Percentiles rank a stretch among this genome's conserved stretches.
Evolutionary conservation across 192 early-diverging fungal species (phyloP).

Genomic region (Entophlyctis luteolus): DNA sequence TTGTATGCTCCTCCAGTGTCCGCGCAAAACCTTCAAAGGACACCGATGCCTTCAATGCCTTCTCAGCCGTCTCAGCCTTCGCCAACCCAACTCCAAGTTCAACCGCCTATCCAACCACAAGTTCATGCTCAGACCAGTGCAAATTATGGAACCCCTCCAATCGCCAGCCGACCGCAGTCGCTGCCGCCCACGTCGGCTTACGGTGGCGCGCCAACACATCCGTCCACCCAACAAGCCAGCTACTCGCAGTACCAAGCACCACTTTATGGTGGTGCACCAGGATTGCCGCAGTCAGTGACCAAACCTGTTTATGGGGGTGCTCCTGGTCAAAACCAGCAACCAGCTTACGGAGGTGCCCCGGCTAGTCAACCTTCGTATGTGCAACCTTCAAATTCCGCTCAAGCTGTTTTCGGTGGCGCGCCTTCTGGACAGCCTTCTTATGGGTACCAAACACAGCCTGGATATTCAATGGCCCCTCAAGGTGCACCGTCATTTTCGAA

Average conservation of each 20-base stretch:
- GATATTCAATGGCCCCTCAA: too few relatives aligned
- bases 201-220: neutral
- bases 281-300: neutral
- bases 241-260: slow-evolving; percentile 26
- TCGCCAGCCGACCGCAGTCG: neutral
- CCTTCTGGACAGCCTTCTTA: too few relatives aligned
- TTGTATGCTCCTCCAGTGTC: neutral
- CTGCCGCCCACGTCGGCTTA: neutral
- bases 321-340: slow-evolving; percentile 6
- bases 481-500: too few relatives aligned
- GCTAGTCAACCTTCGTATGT: slow-evolving; percentile 19
- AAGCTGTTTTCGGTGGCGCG: slow-evolving; percentile 22
- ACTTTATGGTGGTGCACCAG: slow-evolving; percentile 15
- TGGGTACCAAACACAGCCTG: too few relatives aligned
- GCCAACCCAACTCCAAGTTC: neutral
- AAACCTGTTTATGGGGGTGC: slow-evolving; percentile 27
- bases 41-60: too few relatives aligned
- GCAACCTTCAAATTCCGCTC: neutral
- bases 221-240: slow-evolving; percentile 25
- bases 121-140: neutral
- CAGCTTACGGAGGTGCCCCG: slow-evolving; percentile 11
- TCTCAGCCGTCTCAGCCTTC: neutral
- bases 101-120: neutral
- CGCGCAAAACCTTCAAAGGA: too few relatives aligned
- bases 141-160: neutral